Evolutionary conservation across 2,329 filamentous ascomycete genomes (phyloP), one percentile per base, ranked within the genome.

Genomic region (Endocalyx cinctus): DNA sequence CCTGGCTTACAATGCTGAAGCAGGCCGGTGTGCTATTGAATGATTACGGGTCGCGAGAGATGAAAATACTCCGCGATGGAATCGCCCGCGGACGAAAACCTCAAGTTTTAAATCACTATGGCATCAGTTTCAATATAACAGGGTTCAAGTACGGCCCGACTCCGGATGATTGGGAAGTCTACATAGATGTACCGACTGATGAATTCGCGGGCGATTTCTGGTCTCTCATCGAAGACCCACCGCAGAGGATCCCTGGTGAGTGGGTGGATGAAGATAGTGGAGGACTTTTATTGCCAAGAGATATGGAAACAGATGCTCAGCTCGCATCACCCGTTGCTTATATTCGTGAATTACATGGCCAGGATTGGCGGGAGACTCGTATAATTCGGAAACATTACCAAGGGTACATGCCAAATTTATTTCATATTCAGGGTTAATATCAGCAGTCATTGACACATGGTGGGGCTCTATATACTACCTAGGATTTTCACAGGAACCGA

Each of bases 141-240:
- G 35, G 35, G 11, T 34, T 45, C 29, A 29, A 25, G 15, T 41
- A 41, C 18, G 45, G 43, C 4, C 32, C 33, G 2, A 10, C 38
- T 14, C 43, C 38, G 10, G 26, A 42, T 12, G 43, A 50, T 25
- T 48, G 47, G 45, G 16, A 31, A 17, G 13, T 48, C 10, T 40
- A 45, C 15, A 42, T 35, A 27, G n/a, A 27, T 10, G 35, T 42
- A 17, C 41, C 39, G 4, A 42, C 35, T 13, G 41, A 44, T 20
- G 27, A 27, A 13, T 45, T 38, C 8, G 38, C 37, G 2, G 43
- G 45, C 6, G 38, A 48, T 10, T 50, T 50, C 34, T 50, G 45
- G 47, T 28, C 28, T 12, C 23, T 48, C 18, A 28, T 48, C 25
- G 41, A 47, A 31, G 25, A 44, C n/a, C 38, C 35, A 3, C 37